phyloP scores from a whole-genome alignment of 2,329 filamentous ascomycete genomes.

The Diplodia intermedia region DNA sequence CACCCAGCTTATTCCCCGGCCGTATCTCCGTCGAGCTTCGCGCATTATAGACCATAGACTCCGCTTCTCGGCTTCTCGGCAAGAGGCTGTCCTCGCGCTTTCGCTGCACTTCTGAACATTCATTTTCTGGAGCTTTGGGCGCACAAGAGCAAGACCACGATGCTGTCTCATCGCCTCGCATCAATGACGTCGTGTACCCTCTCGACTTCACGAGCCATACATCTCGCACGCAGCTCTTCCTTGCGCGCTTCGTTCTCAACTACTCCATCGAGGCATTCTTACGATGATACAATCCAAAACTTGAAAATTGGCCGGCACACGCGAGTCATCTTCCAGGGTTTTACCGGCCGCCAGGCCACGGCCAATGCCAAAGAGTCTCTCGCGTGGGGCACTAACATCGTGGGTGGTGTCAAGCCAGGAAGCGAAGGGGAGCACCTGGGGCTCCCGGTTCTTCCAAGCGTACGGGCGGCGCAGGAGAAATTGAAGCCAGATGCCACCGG shows the following conservation, averaged over 20 bases:
- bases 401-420: constrained; percentile 77
- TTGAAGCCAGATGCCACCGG: constrained; percentile 78
- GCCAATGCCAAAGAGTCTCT: constrained; percentile 78
- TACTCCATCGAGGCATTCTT: constrained; percentile 49
- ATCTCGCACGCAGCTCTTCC: background rate
- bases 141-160: constrained; percentile 1
- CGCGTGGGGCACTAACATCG: constrained; percentile 79
- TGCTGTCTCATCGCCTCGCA: constrained; percentile 28
- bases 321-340: constrained; percentile 73
- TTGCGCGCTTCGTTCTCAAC: constrained; percentile 40
- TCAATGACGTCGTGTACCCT: constrained; percentile 17
- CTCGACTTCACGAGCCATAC: constrained; percentile 5
- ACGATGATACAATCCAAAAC: constrained; percentile 69
- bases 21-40: constrained; percentile 18
- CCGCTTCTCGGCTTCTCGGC: background rate
- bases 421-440: constrained; percentile 72
- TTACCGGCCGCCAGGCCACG: constrained; percentile 73
- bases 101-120: background rate
- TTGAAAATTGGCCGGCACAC: constrained; percentile 72
- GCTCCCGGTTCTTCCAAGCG: constrained; percentile 72
- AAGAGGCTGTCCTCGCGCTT: background rate
- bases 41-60: constrained; percentile 8
- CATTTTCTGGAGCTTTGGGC: background rate
- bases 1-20: constrained; percentile 15
- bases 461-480: constrained; percentile 71